These are phyloP conservation scores for Agaricus blazei DNA, from an alignment of 768 basidiomycete genomes.

Conservation along the genomic window DNA sequence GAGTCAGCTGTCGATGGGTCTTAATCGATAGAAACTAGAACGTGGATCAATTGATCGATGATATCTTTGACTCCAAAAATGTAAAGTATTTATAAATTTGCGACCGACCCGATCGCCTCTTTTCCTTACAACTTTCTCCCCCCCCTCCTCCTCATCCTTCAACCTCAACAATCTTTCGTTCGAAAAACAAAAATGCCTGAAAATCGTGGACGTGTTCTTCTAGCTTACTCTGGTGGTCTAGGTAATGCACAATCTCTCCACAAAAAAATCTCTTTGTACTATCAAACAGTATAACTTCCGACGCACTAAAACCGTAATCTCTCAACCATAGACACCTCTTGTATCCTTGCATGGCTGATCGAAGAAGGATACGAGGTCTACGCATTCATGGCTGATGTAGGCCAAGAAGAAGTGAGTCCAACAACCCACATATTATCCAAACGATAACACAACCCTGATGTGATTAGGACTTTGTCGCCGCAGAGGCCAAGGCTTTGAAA, in stretches of 20 bases:
- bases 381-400: slow-evolving; percentile 96
- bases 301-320: slow-evolving; percentile 10
- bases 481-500: slow-evolving; percentile 79
- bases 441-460: background rate
- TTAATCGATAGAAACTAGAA: too few species aligned
- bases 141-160: background rate
- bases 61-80: too few species aligned
- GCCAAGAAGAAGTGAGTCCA: slow-evolving; percentile 72
- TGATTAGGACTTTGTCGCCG: slow-evolving; percentile 85
- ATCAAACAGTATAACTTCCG: background rate
- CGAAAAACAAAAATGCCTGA: slow-evolving; percentile 34
- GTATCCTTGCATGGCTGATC: slow-evolving; percentile 98
- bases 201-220: slow-evolving; percentile 78
- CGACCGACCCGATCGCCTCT: background rate
- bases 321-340: slow-evolving; percentile 77
- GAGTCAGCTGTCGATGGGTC: too few species aligned
- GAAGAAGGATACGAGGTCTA: slow-evolving; percentile 97
- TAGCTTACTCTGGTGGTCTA: slow-evolving; percentile 97
- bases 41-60: too few species aligned
- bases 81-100: too few species aligned
- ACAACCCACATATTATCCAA: background rate
- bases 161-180: background rate
- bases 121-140: background rate
- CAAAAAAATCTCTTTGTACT: slow-evolving; percentile 19
- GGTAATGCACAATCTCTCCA: slow-evolving; percentile 37